Percentiles rank a stretch among this genome's conserved stretches.
Conservation (phyloP, 2,329 filamentous ascomycete species). For the Colletotrichum orchidophilum region DNA sequence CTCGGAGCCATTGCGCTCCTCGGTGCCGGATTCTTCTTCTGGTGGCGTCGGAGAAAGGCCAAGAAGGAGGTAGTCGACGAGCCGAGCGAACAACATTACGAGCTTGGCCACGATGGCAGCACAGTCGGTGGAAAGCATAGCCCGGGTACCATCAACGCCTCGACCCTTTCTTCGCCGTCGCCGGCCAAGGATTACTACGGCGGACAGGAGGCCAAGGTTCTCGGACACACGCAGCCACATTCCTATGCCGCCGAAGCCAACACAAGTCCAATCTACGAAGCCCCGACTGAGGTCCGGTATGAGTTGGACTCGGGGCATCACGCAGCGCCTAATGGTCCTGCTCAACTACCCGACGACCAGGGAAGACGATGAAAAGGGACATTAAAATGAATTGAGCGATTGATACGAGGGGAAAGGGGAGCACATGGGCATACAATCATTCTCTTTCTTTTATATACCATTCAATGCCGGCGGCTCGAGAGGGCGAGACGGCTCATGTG, state of each 20-base stretch:
- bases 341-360: background rate
- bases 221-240: conserved; percentile 22
- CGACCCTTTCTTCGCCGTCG: background rate
- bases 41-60: conserved; percentile 39
- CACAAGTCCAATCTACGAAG: conserved; percentile 24
- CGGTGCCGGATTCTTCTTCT: conserved; percentile 37
- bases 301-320: conserved; percentile 17
- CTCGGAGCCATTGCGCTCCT: conserved; percentile 39
- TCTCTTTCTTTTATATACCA: background rate
- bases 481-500: no score
- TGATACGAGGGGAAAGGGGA: no score
- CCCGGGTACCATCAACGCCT: conserved; percentile 11
- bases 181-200: conserved; percentile 21
- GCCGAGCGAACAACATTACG: background rate
- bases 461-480: background rate
- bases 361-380: background rate
- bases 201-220: conserved; percentile 12
- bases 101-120: background rate
- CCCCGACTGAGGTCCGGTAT: conserved; percentile 19
- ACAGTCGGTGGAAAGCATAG: conserved; percentile 1
- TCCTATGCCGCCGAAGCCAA: conserved; percentile 19
- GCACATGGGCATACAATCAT: background rate
- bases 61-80: background rate
- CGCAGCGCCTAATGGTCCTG: background rate
- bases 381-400: background rate